phyloP scores from a whole-genome alignment of 345 rosid genomes.

The Populus tremula region DNA sequence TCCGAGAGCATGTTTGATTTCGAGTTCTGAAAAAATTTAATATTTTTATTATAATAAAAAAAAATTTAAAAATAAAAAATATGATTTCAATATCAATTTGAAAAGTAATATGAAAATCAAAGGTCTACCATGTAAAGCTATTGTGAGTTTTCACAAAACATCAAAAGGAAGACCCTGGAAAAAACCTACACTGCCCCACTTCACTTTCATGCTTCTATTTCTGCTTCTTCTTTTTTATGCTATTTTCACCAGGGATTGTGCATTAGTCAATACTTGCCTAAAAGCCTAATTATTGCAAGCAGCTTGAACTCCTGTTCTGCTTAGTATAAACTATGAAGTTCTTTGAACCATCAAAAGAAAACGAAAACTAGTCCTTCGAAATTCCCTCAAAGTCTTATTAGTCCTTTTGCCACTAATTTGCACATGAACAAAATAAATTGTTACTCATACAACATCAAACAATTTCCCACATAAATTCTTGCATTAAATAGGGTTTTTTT shows the following conservation, averaged over 20 bases:
- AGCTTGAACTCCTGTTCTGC: background rate
- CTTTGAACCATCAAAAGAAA: background rate
- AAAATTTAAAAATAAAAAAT: too few relatives aligned
- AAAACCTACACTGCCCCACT: background rate
- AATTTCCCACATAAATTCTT: background rate
- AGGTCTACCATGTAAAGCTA: constrained; percentile 33
- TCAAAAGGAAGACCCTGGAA: constrained; percentile 20
- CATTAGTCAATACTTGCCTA: background rate
- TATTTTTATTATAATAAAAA: too few relatives aligned
- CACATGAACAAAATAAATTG: background rate
- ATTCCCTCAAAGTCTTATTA: background rate
- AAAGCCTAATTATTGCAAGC: background rate
- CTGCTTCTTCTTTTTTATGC: background rate
- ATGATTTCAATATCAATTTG: too few relatives aligned
- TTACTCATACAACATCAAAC: background rate
- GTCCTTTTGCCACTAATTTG: background rate
- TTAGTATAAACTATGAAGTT: background rate
- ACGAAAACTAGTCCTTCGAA: background rate
- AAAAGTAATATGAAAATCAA: too few relatives aligned
- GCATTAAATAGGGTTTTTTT: background rate
- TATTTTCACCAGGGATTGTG: background rate
- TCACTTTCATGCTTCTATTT: constrained; percentile 6
- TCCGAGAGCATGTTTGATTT: background rate
- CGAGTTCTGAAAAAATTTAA: too few relatives aligned
- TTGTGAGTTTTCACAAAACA: constrained; percentile 23